These are phyloP conservation scores for Spatholobus suberectus DNA, from an alignment of 306 rosid species.

Conservation along the genomic window DNA sequence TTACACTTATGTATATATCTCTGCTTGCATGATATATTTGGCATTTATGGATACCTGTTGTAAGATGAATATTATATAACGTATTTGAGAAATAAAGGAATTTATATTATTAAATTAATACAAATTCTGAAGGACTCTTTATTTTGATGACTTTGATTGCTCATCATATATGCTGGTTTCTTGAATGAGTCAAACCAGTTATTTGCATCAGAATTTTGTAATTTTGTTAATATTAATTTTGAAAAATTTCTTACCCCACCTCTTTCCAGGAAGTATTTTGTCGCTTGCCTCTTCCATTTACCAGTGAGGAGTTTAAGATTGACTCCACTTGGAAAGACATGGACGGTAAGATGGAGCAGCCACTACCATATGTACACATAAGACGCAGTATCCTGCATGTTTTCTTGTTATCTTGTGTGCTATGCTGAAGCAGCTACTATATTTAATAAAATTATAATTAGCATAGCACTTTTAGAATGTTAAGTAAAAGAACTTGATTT, in stretches of 20 bases:
- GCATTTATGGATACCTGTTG: slow-evolving; percentile 18
- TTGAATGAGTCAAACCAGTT: background rate
- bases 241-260: slow-evolving; percentile 17
- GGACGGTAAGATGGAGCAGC: slow-evolving; percentile 79
- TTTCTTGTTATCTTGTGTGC: slow-evolving; percentile 2
- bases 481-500: slow-evolving; percentile 26
- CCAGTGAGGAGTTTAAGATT: slow-evolving; percentile 81
- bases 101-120: slow-evolving; percentile 8
- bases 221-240: slow-evolving; percentile 11
- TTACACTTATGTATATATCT: slow-evolving; percentile 20
- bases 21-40: slow-evolving; percentile 13
- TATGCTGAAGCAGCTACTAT: slow-evolving; percentile 33
- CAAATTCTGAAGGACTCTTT: background rate
- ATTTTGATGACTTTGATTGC: slow-evolving; percentile 7
- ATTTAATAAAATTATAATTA: slow-evolving; percentile 16
- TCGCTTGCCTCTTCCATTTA: slow-evolving; percentile 81
- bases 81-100: slow-evolving; percentile 1
- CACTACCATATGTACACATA: slow-evolving; percentile 78
- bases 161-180: slow-evolving; percentile 12
- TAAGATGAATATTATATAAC: slow-evolving; percentile 4
- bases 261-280: slow-evolving; percentile 70
- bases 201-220: slow-evolving; percentile 27
- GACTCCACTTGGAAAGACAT: slow-evolving; percentile 74
- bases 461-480: slow-evolving; percentile 15
- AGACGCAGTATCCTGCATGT: slow-evolving; percentile 80